Percentiles rank a stretch among this genome's conserved stretches.
Evolutionary conservation across 1,284 basidiomycete species (phyloP).

Genomic region (Tilletia walkeri): DNA sequence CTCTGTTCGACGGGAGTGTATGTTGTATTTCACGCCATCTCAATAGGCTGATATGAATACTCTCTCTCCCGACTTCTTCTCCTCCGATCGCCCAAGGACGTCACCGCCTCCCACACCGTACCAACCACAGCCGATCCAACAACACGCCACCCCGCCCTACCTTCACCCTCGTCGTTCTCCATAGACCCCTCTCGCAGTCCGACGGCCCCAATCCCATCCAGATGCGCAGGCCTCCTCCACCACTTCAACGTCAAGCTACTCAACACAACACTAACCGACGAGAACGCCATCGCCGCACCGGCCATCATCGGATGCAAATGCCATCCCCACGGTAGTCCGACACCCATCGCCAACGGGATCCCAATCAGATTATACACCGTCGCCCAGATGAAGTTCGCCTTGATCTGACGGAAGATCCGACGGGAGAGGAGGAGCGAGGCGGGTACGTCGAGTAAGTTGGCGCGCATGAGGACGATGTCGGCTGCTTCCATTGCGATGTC

Average conservation of each 20-base stretch:
- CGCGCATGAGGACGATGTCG: constrained; percentile 94
- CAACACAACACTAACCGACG: constrained; percentile 89
- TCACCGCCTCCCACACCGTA: background rate
- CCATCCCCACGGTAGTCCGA: constrained; percentile 85
- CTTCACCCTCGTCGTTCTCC: background rate
- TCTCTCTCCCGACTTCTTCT: background rate
- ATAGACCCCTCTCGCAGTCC: background rate
- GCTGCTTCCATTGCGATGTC: constrained; percentile 97
- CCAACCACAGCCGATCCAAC: background rate
- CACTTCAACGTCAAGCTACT: constrained; percentile 77
- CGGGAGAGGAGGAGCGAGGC: constrained; percentile 87
- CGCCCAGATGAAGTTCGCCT: constrained; percentile 60
- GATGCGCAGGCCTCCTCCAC: constrained; percentile 53
- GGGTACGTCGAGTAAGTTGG: constrained; percentile 92
- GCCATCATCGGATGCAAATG: constrained; percentile 98
- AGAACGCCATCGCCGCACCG: constrained; percentile 95
- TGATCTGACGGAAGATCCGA: constrained; percentile 85
- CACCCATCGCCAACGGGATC: constrained; percentile 97
- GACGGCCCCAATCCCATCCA: constrained; percentile 13
- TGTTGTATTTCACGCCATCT: background rate
- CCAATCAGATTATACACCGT: constrained; percentile 80
- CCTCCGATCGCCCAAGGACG: background rate
- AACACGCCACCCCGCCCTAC: background rate
- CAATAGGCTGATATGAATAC: constrained; percentile 4
- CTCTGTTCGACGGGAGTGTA: no score